Base-by-base conservation (phyloP, 805 yeast species). In the Ogataea salicorniae region DNA sequence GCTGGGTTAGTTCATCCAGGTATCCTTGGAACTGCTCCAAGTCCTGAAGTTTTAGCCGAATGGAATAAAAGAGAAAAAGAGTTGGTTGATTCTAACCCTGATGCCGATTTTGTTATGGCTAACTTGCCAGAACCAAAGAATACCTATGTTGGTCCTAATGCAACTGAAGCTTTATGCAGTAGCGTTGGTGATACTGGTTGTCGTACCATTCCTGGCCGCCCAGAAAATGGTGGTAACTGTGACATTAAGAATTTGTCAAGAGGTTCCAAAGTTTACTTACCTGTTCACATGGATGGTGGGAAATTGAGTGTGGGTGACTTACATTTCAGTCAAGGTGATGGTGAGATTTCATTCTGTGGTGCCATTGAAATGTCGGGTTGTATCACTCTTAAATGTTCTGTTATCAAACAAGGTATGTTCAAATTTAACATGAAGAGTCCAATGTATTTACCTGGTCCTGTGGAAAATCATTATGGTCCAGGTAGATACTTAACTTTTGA, bases 221-320 rank as follows among this genome's bases (percentile, higher is more conserved):
- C 76, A 29, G 80, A 75, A 61, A 67, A 75, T 57, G 80, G 80
- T 13, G 80, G 80, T 13, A 75, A 75, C 55, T 75, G 79, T 58
- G 80, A 75, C 51, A 76, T 76, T 55, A 75, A 76, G 59, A 74
- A 74, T 49, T 59, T 76, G 22, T 70, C 78, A 4, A 58, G 77
- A 41, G 80, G 80, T 6, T 73, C 80, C 13, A 74, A 72, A 50
- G 70, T 71, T 33, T 75, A 73, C 51, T 61, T 75, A 39, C 80
- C 80, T 3, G 75, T 73, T 22, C 63, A 75, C 57, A 71, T 75
- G 26, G 58, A 59, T 26, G 80, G 80, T 6, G 80, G 76, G 37
- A 71, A 72, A 51, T 63, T 75, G 22, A 69, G 76, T 23, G 61
- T 75, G 36, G 80, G 80, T 6, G 80, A 75, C 52, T 55, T 75